Base-by-base conservation (phyloP, 2,329 filamentous ascomycete genomes). In the Alternaria panax region DNA sequence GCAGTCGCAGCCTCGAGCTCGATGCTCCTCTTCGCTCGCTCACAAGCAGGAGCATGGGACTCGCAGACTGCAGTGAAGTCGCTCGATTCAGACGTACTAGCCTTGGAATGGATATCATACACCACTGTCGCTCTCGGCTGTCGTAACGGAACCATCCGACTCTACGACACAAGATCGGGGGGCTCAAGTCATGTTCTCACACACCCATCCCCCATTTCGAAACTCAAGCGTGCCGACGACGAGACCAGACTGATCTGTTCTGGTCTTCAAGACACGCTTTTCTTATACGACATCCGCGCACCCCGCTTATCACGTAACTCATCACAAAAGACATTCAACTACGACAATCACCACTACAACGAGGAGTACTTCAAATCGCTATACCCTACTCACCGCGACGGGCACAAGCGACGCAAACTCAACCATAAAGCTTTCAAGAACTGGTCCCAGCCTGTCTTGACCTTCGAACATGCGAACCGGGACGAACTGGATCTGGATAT, bases 41-140 rank as follows among this genome's bases (percentile, higher is more conserved):
- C 61, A 2, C 54, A 54, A 32, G 40, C 57, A 22, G 72, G 67
- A 34, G 45, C 51, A 8, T 78, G 70, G 73, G 58, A 72, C 56
- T 55, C 53, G 1, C 34, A 51, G 4, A 63, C 53, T 1, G 45
- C 47, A 0, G 45, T 66, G 1, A 36, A 65, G n/a, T 40, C 57
- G 7, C 47, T 68, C 1, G n/a, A 59, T 0, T 63, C 69, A 5
- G 76, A 79, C 38, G 63, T 78, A 12, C 64, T 78, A 8, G 64
- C 76, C 0, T 40, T 79, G 4, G 65, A 72, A 20, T 80, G 77
- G 78, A 62, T 78, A 2, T 69, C 65, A 1, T 61, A 66, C 11
- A 75, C 62, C 7, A 70, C 70, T 7, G 38, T 80, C 20, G 69
- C 70, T 2, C 55, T 74, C 2, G 78, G 78, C 7, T 66, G 68